Evolutionary conservation across 352 stramenopile species (phyloP), one percentile per base, ranked within the genome.

Genomic region (Pythium graminicola): DNA sequence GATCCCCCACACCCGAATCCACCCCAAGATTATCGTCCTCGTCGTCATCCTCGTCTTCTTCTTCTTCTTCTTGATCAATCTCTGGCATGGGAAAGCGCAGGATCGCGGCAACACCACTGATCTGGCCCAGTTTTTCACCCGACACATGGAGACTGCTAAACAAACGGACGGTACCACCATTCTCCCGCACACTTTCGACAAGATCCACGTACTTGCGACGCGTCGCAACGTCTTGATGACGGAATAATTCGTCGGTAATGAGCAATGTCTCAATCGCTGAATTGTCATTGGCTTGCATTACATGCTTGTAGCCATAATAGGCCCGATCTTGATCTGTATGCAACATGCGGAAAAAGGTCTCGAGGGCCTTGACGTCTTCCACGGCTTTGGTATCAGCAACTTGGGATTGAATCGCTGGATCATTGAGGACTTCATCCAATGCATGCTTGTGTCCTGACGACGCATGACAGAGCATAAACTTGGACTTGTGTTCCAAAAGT

Each of bases 371-470:
- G 46, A 98, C 89, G 45, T 98, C 90, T 43, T 89, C 81, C 7
- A 88, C 85, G 4, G 89, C 88, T 54, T 98, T 98, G 19, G 95
- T 98, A 58, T 99, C 89, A 1, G 88, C 89, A 41, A 99, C 86
- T 63, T 94, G 85, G 24, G 79, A 82, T 65, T 96, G 85, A 44
- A 99, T 90, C 17, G 71, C 64, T 28, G 89, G 78, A 56, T 98
- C 93, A 14, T 82, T 90, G 45, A 99, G 85, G 23, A 99, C 85
- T 77, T 99, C 95, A 38, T 99, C 95, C 24, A 99, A 81, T 2
- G 96, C 95, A 63, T 98, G 90, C 62, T 99, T 99, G 73, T 99
- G 95, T 20, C 96, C 96, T 20, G 91, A 98, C 1, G 86, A 96
- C 39, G 92, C 81, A 64, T 97, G 93, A 40, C 89, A 96, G 31